A percentile compares a stretch with the other conserved stretches of the same genome.
These are phyloP conservation scores for Scytalidium lignicola DNA, from an alignment of 2,329 filamentous ascomycete species.

Conservation along the genomic window DNA sequence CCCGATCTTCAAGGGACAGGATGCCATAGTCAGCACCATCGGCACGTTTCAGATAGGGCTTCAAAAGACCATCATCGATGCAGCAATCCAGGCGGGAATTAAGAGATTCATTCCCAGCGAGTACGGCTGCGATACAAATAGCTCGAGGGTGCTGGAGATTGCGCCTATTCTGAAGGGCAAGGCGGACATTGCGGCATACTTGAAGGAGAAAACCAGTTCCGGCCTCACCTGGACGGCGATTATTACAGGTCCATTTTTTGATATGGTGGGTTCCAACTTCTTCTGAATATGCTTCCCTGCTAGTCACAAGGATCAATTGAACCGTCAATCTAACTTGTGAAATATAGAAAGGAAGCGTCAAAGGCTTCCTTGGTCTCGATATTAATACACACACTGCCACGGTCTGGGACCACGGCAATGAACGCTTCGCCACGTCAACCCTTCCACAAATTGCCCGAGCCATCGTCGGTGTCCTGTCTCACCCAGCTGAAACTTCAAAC, in stretches of 20 bases:
- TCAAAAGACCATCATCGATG: conserved; percentile 42
- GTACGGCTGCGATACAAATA: conserved; percentile 30
- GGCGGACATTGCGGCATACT: conserved; percentile 28
- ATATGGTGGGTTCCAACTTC: conserved; percentile 11
- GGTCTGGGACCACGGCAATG: conserved; percentile 27
- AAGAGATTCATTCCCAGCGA: conserved; percentile 57
- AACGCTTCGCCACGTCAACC: conserved; percentile 25
- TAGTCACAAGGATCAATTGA: conserved; percentile 9
- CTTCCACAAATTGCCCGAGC: conserved; percentile 26
- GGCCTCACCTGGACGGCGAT: conserved; percentile 29
- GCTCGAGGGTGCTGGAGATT: conserved; percentile 5
- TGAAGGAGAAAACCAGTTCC: conserved; percentile 19
- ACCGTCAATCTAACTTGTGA: conserved; percentile 18
- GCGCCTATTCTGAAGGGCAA: conserved; percentile 29
- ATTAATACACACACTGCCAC: conserved; percentile 24
- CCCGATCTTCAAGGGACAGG: conserved; percentile 23
- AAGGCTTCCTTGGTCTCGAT: conserved; percentile 29
- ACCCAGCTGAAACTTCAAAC: conserved; percentile 30
- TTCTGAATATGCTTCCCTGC: conserved; percentile 15
- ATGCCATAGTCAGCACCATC: conserved; percentile 15
- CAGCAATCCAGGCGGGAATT: conserved; percentile 53
- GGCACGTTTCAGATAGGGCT: not conserved
- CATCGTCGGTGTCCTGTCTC: conserved; percentile 27
- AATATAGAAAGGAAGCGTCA: conserved; percentile 11
- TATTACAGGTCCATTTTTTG: conserved; percentile 19